These are phyloP conservation scores for Lactarius quietus DNA, from an alignment of 768 basidiomycete species.

Conservation along the genomic window DNA sequence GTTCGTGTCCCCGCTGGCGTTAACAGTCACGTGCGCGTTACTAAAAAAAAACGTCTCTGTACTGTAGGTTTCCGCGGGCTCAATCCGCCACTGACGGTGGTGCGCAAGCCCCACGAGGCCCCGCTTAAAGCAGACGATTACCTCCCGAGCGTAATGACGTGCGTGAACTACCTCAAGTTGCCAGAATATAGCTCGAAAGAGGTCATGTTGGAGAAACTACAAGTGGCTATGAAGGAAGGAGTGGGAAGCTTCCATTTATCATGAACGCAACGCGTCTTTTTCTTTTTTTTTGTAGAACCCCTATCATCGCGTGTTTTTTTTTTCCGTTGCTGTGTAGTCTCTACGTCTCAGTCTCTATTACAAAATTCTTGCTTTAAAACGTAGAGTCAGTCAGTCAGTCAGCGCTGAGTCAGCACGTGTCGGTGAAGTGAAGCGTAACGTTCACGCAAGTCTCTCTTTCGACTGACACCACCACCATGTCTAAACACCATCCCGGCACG, in stretches of 20 bases:
- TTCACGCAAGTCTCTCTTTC: not conserved
- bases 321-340: conserved; percentile 18
- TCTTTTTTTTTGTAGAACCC: too few relatives aligned
- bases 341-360: not conserved
- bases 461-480: conserved; percentile 28
- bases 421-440: not conserved
- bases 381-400: too few relatives aligned
- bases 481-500: conserved; percentile 37
- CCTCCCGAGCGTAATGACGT: conserved; percentile 97
- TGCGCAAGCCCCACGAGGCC: conserved; percentile 93
- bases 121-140: conserved; percentile 91
- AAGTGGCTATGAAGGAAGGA: conserved; percentile 86
- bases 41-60: conserved; percentile 10
- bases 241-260: conserved; percentile 97
- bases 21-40: not conserved
- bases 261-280: conserved; percentile 43
- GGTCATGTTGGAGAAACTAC: conserved; percentile 80
- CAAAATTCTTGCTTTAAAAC: not conserved
- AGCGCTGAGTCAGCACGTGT: conserved; percentile 14
- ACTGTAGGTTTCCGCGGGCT: conserved; percentile 90
- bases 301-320: too few relatives aligned
- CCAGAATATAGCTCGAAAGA: conserved; percentile 91
- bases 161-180: conserved; percentile 93
- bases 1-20: conserved; percentile 48
- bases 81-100: conserved; percentile 91